Evolutionary conservation across 2,329 filamentous ascomycete genomes (phyloP).

Genomic region (Calonectria pteridis): DNA sequence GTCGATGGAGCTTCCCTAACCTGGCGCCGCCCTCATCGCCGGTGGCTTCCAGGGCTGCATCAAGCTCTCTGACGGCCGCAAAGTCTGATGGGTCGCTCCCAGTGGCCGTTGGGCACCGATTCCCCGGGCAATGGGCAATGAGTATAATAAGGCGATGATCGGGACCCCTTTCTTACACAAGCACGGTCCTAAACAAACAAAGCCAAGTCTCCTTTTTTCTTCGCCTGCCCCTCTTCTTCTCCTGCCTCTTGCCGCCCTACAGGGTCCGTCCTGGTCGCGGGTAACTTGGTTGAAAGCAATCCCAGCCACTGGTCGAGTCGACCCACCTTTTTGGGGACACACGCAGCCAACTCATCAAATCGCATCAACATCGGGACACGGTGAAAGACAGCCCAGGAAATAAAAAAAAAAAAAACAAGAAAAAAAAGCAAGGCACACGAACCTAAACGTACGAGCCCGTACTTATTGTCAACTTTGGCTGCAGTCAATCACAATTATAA

Average conservation of each 20-base stretch:
- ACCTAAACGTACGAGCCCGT: conserved; percentile 12
- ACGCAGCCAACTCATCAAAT: conserved; percentile 41
- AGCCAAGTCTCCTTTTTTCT: neutral
- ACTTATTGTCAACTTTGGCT: conserved; percentile 3
- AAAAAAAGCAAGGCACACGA: conserved; percentile 16
- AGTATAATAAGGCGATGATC: conserved; percentile 14
- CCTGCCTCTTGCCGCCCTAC: neutral
- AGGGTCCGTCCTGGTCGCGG: conserved; percentile 22
- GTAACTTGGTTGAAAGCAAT: conserved; percentile 8
- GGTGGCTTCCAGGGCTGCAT: conserved; percentile 16
- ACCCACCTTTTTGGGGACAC: conserved; percentile 39
- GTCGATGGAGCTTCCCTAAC: conserved; percentile 11
- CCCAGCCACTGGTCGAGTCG: conserved; percentile 19
- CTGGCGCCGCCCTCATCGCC: conserved; percentile 15
- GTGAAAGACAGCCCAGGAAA: conserved; percentile 7
- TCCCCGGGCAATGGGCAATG: neutral
- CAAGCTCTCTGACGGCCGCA: conserved; percentile 21
- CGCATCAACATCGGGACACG: conserved; percentile 28
- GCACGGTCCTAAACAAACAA: neutral
- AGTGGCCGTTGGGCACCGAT: conserved; percentile 26
- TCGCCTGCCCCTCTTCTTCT: neutral
- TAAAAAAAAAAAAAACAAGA: conserved; percentile 13
- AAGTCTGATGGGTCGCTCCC: conserved; percentile 3
- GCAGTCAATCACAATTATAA: conserved; percentile 15
- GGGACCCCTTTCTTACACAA: neutral